Evolutionary conservation across 768 basidiomycete genomes (phyloP), one percentile per base, ranked within the genome.

Genomic region (Tulasnella sp.): DNA sequence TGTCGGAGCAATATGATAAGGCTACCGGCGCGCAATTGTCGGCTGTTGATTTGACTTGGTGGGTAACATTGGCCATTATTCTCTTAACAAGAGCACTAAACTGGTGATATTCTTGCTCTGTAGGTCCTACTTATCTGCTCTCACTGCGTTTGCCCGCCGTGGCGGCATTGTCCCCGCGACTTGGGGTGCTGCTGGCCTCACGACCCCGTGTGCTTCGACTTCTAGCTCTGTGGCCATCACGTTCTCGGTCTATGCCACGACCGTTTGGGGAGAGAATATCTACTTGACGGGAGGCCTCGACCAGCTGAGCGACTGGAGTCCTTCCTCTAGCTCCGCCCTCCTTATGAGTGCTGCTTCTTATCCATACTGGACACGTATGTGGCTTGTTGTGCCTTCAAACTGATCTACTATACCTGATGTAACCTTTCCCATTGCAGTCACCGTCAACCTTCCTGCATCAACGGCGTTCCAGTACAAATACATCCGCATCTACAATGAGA

Each of bases 171-270:
- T 72, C 1, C 73, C 78, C 4, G 73, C 72, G 0, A 77, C 78
- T 66, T 87, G 87, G 87, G 85, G 85, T 29, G 86, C 87, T 5
- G 66, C 71, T n/a, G 81, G 79, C 3, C 64, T 86, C 56, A 80
- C 81, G 13, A 7, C 34, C 7, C 15, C 34, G 34, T 38, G 34
- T 15, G 15, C 45, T 48, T 7, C 8, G 7, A 48, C 45, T 7
- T 5, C 8, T n/a, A 10, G 21, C 29, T 75, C 74, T 1, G 75
- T 82, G 51, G 68, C 77, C 0, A 78, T 80, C 38, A 80, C 80
- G 13, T 87, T 88, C 73, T 80, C 80, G 51, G 82, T 84, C 41
- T 49, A 76, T 3, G 84, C 79, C 1, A 79, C 77, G 2, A 88
- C 86, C 3, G 68, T 73, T 23, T 72, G 69, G n/a, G 85, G 85